phyloP scores from a whole-genome alignment of 352 stramenopile genomes.

The Phytophthora constricta region DNA sequence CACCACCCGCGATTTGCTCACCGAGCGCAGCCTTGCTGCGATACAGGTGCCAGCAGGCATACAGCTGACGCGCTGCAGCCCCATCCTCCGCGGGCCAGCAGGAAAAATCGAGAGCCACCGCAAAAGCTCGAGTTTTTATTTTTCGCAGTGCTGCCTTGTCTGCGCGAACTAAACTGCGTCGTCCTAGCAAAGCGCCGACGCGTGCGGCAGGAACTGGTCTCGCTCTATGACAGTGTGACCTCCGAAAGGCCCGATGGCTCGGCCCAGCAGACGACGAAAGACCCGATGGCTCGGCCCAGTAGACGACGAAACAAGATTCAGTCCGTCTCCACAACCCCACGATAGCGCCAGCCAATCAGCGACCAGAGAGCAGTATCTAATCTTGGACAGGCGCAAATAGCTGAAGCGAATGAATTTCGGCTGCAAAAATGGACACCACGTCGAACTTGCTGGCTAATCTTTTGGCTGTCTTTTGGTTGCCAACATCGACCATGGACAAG shows the following conservation, averaged over 20 bases:
- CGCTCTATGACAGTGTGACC: not conserved
- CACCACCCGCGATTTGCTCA: not conserved
- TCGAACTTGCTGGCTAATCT: too few relatives aligned
- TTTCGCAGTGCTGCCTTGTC: not conserved
- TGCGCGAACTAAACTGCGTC: too few relatives aligned
- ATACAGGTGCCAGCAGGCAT: not conserved
- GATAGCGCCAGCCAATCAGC: slow-evolving; percentile 7
- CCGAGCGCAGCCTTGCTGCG: not conserved
- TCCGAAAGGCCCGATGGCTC: not conserved
- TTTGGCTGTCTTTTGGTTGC: too few relatives aligned
- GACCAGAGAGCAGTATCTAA: slow-evolving; percentile 12
- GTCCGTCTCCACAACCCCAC: slow-evolving; percentile 7
- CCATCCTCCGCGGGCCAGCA: not conserved
- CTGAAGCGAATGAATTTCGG: too few relatives aligned
- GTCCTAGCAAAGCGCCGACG: too few relatives aligned
- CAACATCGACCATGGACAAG: slow-evolving; percentile 46
- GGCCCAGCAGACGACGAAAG: not conserved
- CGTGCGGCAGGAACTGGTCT: too few relatives aligned
- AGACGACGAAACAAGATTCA: slow-evolving; percentile 3
- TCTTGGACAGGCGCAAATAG: slow-evolving; percentile 1
- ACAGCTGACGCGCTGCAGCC: not conserved
- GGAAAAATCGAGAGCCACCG: not conserved
- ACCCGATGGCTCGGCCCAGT: not conserved
- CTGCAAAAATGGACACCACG: too few relatives aligned
- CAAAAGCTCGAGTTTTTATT: not conserved